These are phyloP conservation scores for Kondoa malvinella DNA, from an alignment of 768 basidiomycete species.

Conservation along the genomic window DNA sequence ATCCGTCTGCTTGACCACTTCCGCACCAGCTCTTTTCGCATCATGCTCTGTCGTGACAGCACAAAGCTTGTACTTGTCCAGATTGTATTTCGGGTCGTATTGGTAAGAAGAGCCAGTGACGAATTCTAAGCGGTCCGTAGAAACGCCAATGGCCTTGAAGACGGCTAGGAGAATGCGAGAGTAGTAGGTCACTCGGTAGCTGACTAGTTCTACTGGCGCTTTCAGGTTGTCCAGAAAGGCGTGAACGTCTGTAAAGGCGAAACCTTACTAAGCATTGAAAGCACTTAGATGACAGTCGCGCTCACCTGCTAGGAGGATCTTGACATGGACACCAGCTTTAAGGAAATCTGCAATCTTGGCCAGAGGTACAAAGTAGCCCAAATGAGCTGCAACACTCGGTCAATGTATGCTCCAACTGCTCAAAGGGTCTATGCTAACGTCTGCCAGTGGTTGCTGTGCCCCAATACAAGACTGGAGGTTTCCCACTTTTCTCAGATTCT, in stretches of 20 bases:
- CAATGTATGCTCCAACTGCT: background rate
- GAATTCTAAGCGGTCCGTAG: slow-evolving; percentile 63
- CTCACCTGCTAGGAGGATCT: slow-evolving; percentile 59
- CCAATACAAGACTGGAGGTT: slow-evolving; percentile 66
- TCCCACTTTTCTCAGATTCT: slow-evolving; percentile 46
- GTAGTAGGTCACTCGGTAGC: slow-evolving; percentile 78
- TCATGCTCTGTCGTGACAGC: slow-evolving; percentile 89
- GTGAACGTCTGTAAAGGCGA: slow-evolving; percentile 53
- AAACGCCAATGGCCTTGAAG: slow-evolving; percentile 76
- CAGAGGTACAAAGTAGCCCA: slow-evolving; percentile 89
- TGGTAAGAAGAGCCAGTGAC: slow-evolving; percentile 87
- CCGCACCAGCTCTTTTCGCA: slow-evolving; percentile 93
- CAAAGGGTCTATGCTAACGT: slow-evolving; percentile 51
- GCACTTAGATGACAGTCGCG: background rate
- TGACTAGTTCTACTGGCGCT: slow-evolving; percentile 80
- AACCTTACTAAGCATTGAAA: slow-evolving; percentile 6
- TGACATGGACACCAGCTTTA: slow-evolving; percentile 75
- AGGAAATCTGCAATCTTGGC: slow-evolving; percentile 93
- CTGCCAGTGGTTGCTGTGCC: slow-evolving; percentile 85
- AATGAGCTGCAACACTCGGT: slow-evolving; percentile 49
- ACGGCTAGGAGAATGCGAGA: slow-evolving; percentile 60
- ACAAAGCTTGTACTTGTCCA: slow-evolving; percentile 81
- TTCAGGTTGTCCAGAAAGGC: slow-evolving; percentile 96
- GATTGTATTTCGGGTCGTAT: slow-evolving; percentile 71
- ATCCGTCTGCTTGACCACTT: slow-evolving; percentile 94